These are phyloP conservation scores for Pseudopyrenochaeta lycopersici DNA, from an alignment of 2,329 filamentous ascomycete species.

Conservation along the genomic window DNA sequence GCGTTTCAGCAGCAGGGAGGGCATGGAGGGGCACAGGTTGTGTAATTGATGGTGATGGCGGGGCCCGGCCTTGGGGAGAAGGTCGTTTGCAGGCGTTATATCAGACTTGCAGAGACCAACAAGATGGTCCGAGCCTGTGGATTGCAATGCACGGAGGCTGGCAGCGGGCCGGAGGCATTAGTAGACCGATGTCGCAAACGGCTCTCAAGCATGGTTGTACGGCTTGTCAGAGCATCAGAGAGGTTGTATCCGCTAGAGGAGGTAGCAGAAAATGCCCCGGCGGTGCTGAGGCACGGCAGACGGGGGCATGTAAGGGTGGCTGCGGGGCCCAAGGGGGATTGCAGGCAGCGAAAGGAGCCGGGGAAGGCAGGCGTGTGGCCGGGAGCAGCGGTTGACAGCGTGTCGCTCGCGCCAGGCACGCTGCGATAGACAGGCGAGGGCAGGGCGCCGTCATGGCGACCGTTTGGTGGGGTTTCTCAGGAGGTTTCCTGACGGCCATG, in stretches of 20 bases:
- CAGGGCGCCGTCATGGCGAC: slow-evolving; percentile 37
- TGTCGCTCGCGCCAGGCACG: slow-evolving; percentile 33
- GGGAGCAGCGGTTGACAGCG: slow-evolving; percentile 18
- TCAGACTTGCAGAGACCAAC: slow-evolving; percentile 26
- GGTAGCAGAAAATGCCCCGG: slow-evolving; percentile 43
- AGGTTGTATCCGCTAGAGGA: slow-evolving; percentile 52
- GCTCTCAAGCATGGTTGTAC: slow-evolving; percentile 51
- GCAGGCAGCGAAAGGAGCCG: slow-evolving; percentile 14
- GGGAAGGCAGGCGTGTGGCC: slow-evolving; percentile 12
- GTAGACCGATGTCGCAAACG: slow-evolving; percentile 50
- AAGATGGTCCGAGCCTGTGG: slow-evolving; percentile 25
- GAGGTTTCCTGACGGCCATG: slow-evolving; percentile 37
- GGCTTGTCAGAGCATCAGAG: slow-evolving; percentile 44
- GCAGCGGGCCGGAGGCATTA: slow-evolving; percentile 45
- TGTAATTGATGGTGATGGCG: slow-evolving; percentile 35
- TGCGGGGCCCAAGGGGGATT: slow-evolving; percentile 24
- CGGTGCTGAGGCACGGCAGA: slow-evolving; percentile 39
- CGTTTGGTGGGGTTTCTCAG: slow-evolving; percentile 35
- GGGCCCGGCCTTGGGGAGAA: slow-evolving; percentile 33
- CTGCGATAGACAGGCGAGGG: slow-evolving; percentile 27
- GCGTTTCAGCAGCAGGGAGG: slow-evolving; percentile 42
- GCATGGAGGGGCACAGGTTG: slow-evolving; percentile 39
- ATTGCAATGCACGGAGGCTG: slow-evolving; percentile 42
- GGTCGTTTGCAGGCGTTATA: slow-evolving; percentile 38
- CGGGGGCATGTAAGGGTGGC: slow-evolving; percentile 40